Percentiles rank a stretch among this genome's conserved stretches.
These are phyloP conservation scores for Capronia coronata DNA, from an alignment of 2,329 filamentous ascomycete species.

Conservation along the genomic window DNA sequence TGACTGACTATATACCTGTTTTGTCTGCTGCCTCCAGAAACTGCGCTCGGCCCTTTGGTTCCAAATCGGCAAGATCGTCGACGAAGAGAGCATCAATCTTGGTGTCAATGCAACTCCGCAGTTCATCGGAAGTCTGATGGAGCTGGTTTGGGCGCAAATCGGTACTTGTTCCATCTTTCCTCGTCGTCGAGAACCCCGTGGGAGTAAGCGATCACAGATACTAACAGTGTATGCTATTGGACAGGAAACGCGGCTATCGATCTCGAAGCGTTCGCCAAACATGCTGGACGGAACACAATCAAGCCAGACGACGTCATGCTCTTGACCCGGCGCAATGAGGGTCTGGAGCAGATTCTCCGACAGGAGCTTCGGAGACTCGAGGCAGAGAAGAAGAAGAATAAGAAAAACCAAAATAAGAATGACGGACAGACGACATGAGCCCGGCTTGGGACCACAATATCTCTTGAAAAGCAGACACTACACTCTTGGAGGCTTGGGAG, in stretches of 20 bases:
- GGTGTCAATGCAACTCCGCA: slow-evolving; percentile 84
- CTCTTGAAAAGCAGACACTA: too few relatives aligned
- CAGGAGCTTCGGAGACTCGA: slow-evolving; percentile 23
- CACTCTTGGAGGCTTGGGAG: too few relatives aligned
- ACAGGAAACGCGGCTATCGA: slow-evolving; percentile 53
- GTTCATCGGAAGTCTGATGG: slow-evolving; percentile 78
- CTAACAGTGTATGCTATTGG: neutral
- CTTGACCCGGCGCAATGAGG: slow-evolving; percentile 78
- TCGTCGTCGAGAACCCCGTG: too few relatives aligned
- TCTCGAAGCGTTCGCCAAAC: slow-evolving; percentile 61
- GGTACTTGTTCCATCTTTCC: too few relatives aligned
- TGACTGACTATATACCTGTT: too few relatives aligned
- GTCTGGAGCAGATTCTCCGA: slow-evolving; percentile 65
- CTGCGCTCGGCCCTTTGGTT: slow-evolving; percentile 66
- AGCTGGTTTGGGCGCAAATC: slow-evolving; percentile 81
- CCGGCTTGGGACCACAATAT: too few relatives aligned
- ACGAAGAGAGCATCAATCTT: slow-evolving; percentile 67
- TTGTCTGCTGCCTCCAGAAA: too few relatives aligned
- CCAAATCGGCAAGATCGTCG: slow-evolving; percentile 77
- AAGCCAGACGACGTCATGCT: slow-evolving; percentile 83
- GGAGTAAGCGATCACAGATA: too few relatives aligned
- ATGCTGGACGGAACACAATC: slow-evolving; percentile 74
- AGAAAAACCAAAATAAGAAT: slow-evolving; percentile 19
- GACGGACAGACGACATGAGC: neutral
- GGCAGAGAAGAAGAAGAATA: slow-evolving; percentile 21